phyloP scores from a whole-genome alignment of 1,139 yeast species.

The Taiozyma onychis region DNA sequence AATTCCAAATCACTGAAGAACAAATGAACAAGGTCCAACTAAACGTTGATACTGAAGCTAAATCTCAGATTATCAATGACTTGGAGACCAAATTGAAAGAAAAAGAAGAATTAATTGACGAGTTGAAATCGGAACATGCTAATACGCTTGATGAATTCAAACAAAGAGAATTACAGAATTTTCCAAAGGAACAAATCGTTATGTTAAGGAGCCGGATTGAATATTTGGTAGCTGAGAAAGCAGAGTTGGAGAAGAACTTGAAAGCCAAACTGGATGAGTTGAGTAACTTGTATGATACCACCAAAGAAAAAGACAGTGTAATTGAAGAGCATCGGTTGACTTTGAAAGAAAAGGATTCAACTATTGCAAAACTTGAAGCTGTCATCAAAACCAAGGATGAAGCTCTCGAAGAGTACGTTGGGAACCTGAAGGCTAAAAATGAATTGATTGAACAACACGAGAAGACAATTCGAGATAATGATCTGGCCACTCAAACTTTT shows the following conservation, averaged over 20 bases:
- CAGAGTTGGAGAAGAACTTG: neutral
- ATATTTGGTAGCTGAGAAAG: neutral
- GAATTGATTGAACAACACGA: neutral
- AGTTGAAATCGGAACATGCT: neutral
- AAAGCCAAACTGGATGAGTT: conserved; percentile 8
- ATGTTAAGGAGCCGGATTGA: neutral
- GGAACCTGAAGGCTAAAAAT: neutral
- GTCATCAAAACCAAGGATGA: neutral
- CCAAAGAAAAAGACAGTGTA: conserved; percentile 19
- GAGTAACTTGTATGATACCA: conserved; percentile 18
- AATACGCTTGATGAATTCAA: neutral
- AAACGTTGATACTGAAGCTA: neutral
- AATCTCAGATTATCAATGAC: neutral
- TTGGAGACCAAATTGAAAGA: conserved; percentile 1
- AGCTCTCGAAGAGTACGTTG: neutral
- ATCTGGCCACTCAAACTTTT: conserved; percentile 4
- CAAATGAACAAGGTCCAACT: conserved; percentile 6
- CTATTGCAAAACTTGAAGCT: conserved; percentile 6
- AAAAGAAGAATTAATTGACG: neutral
- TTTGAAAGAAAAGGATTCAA: conserved; percentile 5
- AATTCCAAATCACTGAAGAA: conserved; percentile 10
- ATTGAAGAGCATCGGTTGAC: neutral
- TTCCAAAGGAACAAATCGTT: neutral
- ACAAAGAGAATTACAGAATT: neutral
- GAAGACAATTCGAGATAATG: neutral